phyloP scores from a whole-genome alignment of 2,329 filamentous ascomycete genomes.

The Scedosporium dehoogii region DNA sequence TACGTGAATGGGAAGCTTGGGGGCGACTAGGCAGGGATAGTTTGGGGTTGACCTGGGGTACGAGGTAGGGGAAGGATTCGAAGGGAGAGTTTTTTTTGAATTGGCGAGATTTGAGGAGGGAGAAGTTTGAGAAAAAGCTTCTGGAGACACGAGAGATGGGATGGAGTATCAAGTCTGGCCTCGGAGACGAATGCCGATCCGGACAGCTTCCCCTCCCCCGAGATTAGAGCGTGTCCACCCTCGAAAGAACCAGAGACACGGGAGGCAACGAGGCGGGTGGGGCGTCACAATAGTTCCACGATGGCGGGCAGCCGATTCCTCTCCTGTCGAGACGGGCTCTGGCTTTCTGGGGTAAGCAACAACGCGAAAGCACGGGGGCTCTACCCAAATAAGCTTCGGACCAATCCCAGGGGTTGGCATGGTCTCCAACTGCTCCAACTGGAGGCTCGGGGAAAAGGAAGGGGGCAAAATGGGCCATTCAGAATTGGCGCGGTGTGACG shows the following conservation, averaged over 20 bases:
- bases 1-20: too few species aligned
- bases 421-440: neutral
- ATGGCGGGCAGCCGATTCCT: neutral
- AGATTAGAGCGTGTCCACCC: neutral
- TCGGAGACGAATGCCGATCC: neutral
- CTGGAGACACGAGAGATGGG: neutral
- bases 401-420: neutral
- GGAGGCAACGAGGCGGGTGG: neutral
- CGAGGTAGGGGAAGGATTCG: neutral
- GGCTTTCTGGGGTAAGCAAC: neutral
- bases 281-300: neutral
- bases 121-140: neutral
- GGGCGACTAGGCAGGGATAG: too few species aligned
- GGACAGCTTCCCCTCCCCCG: slow-evolving; percentile 7
- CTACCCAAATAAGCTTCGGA: neutral
- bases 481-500: neutral
- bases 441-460: slow-evolving; percentile 2
- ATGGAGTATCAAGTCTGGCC: neutral
- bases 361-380: neutral
- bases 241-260: neutral
- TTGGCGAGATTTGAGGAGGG: neutral
- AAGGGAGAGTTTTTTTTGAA: neutral
- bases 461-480: neutral
- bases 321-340: neutral
- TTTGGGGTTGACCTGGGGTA: neutral